phyloP scores from a whole-genome alignment of 345 rosid species.

The Citrus reticulata region DNA sequence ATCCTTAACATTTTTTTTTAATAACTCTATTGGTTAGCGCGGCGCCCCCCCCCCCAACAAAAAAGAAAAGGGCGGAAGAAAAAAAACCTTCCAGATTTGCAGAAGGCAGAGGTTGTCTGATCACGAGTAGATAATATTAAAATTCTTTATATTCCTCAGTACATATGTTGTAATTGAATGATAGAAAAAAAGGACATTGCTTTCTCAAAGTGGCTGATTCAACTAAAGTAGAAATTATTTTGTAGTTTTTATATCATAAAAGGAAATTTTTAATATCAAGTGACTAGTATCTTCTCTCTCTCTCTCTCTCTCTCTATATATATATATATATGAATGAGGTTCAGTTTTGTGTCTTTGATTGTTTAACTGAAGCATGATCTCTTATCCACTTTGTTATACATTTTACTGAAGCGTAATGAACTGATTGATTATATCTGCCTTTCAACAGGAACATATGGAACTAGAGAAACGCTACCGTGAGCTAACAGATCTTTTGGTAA shows the following conservation, averaged over 20 bases:
- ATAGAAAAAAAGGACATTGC: background rate
- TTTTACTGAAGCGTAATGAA: conserved; percentile 12
- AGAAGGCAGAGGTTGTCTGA: background rate
- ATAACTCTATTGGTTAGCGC: background rate
- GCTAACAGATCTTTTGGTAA: conserved; percentile 96
- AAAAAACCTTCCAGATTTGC: background rate
- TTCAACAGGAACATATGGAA: conserved; percentile 90
- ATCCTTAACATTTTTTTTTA: background rate
- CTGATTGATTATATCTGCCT: conserved; percentile 26
- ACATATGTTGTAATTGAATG: background rate
- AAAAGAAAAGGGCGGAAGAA: too few species aligned
- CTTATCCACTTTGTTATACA: background rate
- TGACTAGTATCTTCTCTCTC: background rate
- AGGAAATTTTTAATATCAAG: background rate
- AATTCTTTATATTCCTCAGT: background rate
- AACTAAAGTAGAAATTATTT: background rate
- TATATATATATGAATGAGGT: background rate
- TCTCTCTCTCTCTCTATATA: too few species aligned
- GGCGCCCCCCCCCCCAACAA: too few species aligned
- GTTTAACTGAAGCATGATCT: background rate
- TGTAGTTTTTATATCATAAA: background rate
- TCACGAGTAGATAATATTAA: background rate
- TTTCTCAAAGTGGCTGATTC: background rate
- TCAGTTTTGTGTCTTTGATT: background rate
- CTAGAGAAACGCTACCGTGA: conserved; percentile 98